Conservation (phyloP, 805 yeast genomes). For the Sugiyamaella smithiae region DNA sequence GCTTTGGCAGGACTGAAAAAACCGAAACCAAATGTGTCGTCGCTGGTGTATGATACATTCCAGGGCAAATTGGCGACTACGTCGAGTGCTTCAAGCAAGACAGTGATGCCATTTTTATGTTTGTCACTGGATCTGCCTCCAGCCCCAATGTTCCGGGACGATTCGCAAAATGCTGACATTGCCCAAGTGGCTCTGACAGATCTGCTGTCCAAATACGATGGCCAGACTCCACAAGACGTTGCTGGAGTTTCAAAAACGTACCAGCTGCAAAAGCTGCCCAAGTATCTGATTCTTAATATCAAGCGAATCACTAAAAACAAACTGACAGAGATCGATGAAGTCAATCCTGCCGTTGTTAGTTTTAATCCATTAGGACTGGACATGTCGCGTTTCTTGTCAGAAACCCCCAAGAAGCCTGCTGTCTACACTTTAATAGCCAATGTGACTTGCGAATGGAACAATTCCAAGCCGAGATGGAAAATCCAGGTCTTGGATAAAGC, state of each 20-base stretch:
- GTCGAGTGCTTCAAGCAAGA: slow-evolving; percentile 23
- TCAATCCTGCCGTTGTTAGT: slow-evolving; percentile 63
- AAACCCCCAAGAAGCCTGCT: slow-evolving; percentile 20
- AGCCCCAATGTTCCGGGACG: slow-evolving; percentile 53
- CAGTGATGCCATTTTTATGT: slow-evolving; percentile 44
- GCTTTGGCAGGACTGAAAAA: slow-evolving; percentile 31
- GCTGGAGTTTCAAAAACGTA: slow-evolving; percentile 40
- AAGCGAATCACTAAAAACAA: slow-evolving; percentile 48
- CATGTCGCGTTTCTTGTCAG: slow-evolving; percentile 35
- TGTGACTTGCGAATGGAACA: slow-evolving; percentile 40
- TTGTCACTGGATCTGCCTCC: slow-evolving; percentile 61
- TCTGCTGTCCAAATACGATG: slow-evolving; percentile 42
- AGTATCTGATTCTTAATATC: slow-evolving; percentile 52
- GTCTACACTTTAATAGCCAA: slow-evolving; percentile 50
- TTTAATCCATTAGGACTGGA: slow-evolving; percentile 45
- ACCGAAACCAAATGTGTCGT: slow-evolving; percentile 19
- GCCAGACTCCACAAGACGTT: slow-evolving; percentile 32
- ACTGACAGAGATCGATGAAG: slow-evolving; percentile 34
- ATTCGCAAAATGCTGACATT: slow-evolving; percentile 42
- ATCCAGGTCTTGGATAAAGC: slow-evolving; percentile 46
- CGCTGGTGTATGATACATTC: slow-evolving; percentile 39
- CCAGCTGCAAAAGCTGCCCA: slow-evolving; percentile 47
- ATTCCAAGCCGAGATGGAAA: slow-evolving; percentile 41
- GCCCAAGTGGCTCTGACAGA: slow-evolving; percentile 50
- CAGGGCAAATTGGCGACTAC: slow-evolving; percentile 50